Evolutionary conservation across 495 filamentous ascomycete genomes (phyloP).

Genomic region (Stereocaulon alpinum): DNA sequence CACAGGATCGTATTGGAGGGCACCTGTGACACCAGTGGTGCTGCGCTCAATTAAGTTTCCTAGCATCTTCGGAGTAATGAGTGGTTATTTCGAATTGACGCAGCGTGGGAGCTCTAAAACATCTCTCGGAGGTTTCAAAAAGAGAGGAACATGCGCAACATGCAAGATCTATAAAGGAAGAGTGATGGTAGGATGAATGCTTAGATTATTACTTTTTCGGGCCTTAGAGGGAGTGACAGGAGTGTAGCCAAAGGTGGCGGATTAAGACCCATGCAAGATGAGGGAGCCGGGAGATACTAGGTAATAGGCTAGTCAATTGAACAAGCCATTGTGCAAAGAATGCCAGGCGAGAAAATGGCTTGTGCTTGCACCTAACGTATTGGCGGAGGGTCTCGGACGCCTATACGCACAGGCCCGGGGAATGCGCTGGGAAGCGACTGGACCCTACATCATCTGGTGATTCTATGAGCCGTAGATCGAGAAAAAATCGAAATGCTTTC

Average conservation of each 20-base stretch:
- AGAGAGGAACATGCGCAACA: neutral
- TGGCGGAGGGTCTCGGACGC: slow-evolving; percentile 2
- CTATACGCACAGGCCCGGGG: slow-evolving; percentile 5
- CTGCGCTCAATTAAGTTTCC: slow-evolving; percentile 11
- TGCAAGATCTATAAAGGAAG: neutral
- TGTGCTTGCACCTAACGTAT: slow-evolving; percentile 6
- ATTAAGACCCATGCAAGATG: slow-evolving; percentile 7
- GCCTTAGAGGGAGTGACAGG: neutral
- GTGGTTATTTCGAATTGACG: neutral
- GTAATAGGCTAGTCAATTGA: neutral
- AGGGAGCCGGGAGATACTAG: neutral
- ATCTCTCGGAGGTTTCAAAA: neutral
- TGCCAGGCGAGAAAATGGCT: slow-evolving; percentile 3
- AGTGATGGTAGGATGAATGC: neutral
- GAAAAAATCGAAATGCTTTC: neutral
- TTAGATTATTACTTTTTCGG: slow-evolving; percentile 4
- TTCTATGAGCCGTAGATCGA: neutral
- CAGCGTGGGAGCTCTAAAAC: neutral
- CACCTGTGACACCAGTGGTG: slow-evolving; percentile 15
- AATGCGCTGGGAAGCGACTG: slow-evolving; percentile 1
- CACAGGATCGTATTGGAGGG: slow-evolving; percentile 16
- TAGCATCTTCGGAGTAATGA: slow-evolving; percentile 3
- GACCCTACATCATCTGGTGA: neutral
- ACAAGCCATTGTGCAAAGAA: neutral
- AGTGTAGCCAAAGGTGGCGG: neutral